Evolutionary conservation across 1,284 basidiomycete species (phyloP), one percentile per base, ranked within the genome.

Genomic region (Cryptococcus neoformans): DNA sequence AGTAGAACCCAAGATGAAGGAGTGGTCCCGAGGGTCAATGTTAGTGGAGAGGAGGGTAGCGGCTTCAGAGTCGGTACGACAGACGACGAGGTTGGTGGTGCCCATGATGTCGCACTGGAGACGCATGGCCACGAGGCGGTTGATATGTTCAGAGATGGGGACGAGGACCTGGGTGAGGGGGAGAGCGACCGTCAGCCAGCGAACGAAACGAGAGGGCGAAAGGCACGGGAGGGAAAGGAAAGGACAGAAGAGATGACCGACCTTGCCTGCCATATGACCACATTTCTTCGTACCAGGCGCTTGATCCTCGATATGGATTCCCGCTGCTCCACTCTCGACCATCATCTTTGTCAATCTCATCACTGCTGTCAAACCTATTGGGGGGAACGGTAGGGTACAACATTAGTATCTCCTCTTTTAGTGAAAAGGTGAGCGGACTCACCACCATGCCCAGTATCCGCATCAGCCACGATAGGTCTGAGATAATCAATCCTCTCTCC

Each of bases 11-110:
- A 98, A 85, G 74, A 99, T 94, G 83, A 97, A 99, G 37, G 92
- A 79, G 71, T 99, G 95, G 81, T 99, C 95, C 42, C 95, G 88
- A 68, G 89, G 86, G 78, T 99, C 96, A 62, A 99, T 92, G 80
- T 98, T 98, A 69, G 90, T 88, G 52, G 93, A 91, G 81, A 99
- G 91, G 65, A 99, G 85, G 1, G 94, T 98, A 3, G 95, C 95
- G 7, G 95, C 94, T 78, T 98, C 87, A 9, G 86, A 87, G 74
- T 89, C 87, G 51, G 87, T 89, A 58, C 87, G 83, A 7, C 86
- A 86, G 58, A 89, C 82, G 66, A 87, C 85, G 60, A 89, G 82
- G 79, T 87, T 89, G 72, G 85, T 82, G 55, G 87, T 85, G 63
- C 87, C 87, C 87, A 89, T 87, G 66, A 89, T 85, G 73, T 89